These are phyloP conservation scores for Leishmania gerbilli DNA, from an alignment of 208 protist genomes.

Conservation along the genomic window DNA sequence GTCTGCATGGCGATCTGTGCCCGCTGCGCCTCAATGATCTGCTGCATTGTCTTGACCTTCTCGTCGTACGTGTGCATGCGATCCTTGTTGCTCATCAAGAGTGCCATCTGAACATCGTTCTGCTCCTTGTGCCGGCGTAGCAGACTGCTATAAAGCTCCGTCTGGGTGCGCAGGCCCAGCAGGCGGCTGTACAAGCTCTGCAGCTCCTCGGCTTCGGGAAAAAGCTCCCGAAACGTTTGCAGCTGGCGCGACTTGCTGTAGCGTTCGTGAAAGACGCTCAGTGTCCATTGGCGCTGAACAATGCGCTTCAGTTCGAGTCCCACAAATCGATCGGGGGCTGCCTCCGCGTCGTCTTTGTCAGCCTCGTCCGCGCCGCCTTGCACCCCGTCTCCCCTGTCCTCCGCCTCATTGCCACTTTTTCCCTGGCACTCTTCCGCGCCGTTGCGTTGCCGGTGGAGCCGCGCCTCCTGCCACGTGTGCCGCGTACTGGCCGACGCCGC, in stretches of 20 bases:
- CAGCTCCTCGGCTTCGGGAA: slow-evolving; percentile 82
- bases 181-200: slow-evolving; percentile 77
- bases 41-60: slow-evolving; percentile 81
- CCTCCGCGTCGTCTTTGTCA: slow-evolving; percentile 18
- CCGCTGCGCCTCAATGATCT: slow-evolving; percentile 83
- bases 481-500: slow-evolving; percentile 21
- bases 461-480: slow-evolving; percentile 17
- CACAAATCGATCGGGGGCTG: slow-evolving; percentile 49
- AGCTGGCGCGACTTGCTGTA: slow-evolving; percentile 62
- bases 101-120: slow-evolving; percentile 81
- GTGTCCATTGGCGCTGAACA: slow-evolving; percentile 60
- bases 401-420: background rate
- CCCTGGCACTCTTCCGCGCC: background rate
- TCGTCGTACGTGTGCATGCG: slow-evolving; percentile 83
- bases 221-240: slow-evolving; percentile 66
- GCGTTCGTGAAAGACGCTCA: slow-evolving; percentile 66
- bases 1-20: slow-evolving; percentile 78
- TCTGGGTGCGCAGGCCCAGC: slow-evolving; percentile 69
- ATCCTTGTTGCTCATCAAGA: slow-evolving; percentile 81
- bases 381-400: background rate
- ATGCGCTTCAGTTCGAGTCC: slow-evolving; percentile 82
- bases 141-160: slow-evolving; percentile 81
- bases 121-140: slow-evolving; percentile 85
- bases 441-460: slow-evolving; percentile 7
- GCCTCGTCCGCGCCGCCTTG: slow-evolving; percentile 31